Evolutionary conservation across 2,329 filamentous ascomycete genomes (phyloP).

Genomic region (Coccinonectria pachysandricola): DNA sequence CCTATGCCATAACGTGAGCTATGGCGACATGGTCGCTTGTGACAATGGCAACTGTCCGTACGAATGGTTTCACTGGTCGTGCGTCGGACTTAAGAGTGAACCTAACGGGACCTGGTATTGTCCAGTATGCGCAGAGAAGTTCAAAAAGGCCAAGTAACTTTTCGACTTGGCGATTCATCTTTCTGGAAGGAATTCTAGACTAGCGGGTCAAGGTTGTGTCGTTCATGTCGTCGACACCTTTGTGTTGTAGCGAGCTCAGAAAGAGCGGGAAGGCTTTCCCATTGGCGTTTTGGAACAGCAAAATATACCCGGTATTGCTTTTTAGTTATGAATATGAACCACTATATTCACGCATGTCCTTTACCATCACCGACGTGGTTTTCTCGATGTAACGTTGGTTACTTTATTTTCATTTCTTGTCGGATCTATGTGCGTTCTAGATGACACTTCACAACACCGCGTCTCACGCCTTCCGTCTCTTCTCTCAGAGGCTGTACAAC

Average conservation of each 20-base stretch:
- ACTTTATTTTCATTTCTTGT: no score
- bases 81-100: slow-evolving; percentile 58
- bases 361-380: no score
- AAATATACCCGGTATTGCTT: slow-evolving; percentile 10
- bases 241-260: no score
- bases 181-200: no score
- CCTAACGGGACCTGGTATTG: slow-evolving; percentile 60
- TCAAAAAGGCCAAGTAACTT: slow-evolving; percentile 28
- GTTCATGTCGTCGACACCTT: slow-evolving; percentile 1
- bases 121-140: slow-evolving; percentile 47
- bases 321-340: slow-evolving; percentile 1
- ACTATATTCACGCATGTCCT: no score
- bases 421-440: slow-evolving; percentile 19
- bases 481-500: slow-evolving; percentile 42
- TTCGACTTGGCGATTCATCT: no score
- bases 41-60: slow-evolving; percentile 73
- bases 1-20: slow-evolving; percentile 72
- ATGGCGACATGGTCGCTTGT: slow-evolving; percentile 82
- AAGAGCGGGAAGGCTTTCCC: no score
- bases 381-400: no score
- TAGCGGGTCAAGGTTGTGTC: slow-evolving; percentile 1
- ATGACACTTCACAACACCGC: slow-evolving; percentile 46
- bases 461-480: slow-evolving; percentile 50
- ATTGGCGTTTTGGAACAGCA: slow-evolving; percentile 5
- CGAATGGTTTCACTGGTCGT: slow-evolving; percentile 84